Conservation (phyloP, 306 rosid species). For the Prinsepia uniflora region DNA sequence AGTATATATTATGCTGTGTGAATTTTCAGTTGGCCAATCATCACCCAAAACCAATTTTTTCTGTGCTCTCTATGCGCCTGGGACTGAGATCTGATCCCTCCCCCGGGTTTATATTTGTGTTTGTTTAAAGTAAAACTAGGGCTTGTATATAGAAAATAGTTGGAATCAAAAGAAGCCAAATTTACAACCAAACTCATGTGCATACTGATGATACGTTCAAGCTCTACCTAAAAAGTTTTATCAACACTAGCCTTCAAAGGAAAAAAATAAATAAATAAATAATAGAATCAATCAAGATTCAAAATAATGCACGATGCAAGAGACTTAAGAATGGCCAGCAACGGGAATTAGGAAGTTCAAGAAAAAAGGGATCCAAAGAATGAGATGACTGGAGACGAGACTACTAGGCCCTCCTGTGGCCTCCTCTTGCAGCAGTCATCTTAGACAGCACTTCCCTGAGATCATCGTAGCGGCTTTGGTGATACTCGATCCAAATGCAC, state of each 20-base stretch:
- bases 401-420: constrained; percentile 52
- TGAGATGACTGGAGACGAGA: background rate
- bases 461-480: constrained; percentile 62
- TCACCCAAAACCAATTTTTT: too few relatives aligned
- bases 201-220: background rate
- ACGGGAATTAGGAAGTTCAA: background rate
- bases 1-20: background rate
- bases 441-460: constrained; percentile 65
- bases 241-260: constrained; percentile 11
- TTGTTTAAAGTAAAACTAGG: too few relatives aligned
- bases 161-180: background rate
- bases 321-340: constrained; percentile 28
- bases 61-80: too few relatives aligned
- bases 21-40: background rate
- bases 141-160: too few relatives aligned
- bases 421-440: constrained; percentile 43
- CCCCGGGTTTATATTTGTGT: too few relatives aligned
- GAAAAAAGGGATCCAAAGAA: background rate
- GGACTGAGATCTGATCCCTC: too few relatives aligned
- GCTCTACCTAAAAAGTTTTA: constrained; percentile 13
- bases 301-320: constrained; percentile 14
- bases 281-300: constrained; percentile 19
- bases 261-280: constrained; percentile 6
- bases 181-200: constrained; percentile 22
- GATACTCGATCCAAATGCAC: constrained; percentile 89